Percentiles rank a stretch among this genome's conserved stretches.
Conservation (phyloP, 345 rosid genomes). For the Lumnitzera racemosa region DNA sequence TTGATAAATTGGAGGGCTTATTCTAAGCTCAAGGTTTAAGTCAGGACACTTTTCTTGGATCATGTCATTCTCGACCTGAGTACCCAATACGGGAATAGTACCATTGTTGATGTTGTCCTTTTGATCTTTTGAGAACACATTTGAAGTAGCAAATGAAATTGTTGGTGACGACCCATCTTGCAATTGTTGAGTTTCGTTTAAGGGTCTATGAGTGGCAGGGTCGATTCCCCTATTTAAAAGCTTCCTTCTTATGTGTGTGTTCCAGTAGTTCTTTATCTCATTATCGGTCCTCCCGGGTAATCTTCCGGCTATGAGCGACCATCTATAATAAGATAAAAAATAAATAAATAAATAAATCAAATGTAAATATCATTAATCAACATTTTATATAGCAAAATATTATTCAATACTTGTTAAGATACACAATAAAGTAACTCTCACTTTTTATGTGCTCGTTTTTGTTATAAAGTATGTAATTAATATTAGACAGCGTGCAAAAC, state of each 20-base stretch:
- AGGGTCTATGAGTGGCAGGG: constrained; percentile 51
- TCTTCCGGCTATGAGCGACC: constrained; percentile 70
- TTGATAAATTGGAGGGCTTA: constrained; percentile 62
- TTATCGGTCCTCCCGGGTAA: constrained; percentile 74
- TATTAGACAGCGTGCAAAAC: no score
- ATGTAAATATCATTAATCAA: no score
- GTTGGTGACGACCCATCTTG: constrained; percentile 13
- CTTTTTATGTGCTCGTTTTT: no score
- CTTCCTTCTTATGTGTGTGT: constrained; percentile 67
- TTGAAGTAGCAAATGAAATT: constrained; percentile 25
- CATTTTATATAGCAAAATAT: no score
- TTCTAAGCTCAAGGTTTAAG: constrained; percentile 83
- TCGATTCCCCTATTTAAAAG: constrained; percentile 58
- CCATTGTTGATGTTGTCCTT: constrained; percentile 5
- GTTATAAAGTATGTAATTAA: no score
- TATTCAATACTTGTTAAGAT: no score
- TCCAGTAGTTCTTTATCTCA: constrained; percentile 77
- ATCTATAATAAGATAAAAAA: constrained; percentile 26
- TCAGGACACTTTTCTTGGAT: constrained; percentile 48
- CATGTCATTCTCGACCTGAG: neutral
- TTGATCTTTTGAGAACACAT: constrained; percentile 16
- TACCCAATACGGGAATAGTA: constrained; percentile 1
- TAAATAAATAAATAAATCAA: neutral
- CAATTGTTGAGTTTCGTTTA: constrained; percentile 25
- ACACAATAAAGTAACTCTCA: no score